Evolutionary conservation across 345 rosid species (phyloP).

Genomic region (Raphanus raphanistrum): DNA sequence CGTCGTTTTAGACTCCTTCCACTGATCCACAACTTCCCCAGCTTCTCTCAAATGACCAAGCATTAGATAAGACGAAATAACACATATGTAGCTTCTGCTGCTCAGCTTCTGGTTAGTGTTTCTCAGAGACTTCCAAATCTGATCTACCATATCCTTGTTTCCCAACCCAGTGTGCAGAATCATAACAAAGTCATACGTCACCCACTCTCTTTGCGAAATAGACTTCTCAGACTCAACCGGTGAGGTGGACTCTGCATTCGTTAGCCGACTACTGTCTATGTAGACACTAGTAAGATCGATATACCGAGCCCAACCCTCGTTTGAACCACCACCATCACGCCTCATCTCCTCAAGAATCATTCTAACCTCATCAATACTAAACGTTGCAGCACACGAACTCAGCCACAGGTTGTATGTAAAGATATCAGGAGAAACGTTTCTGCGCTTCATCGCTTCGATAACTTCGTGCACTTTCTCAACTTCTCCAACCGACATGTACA

Average conservation of each 20-base stretch:
- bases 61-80: constrained; percentile 72
- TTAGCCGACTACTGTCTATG: constrained; percentile 52
- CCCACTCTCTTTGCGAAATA: constrained; percentile 82
- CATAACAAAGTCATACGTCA: constrained; percentile 81
- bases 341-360: constrained; percentile 76
- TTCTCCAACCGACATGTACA: constrained; percentile 84
- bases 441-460: constrained; percentile 56
- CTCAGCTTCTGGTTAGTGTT: constrained; percentile 89
- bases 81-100: constrained; percentile 69
- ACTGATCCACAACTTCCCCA: constrained; percentile 68
- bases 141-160: constrained; percentile 73
- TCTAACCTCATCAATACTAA: constrained; percentile 55
- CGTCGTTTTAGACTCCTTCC: constrained; percentile 70
- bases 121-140: constrained; percentile 85
- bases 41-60: constrained; percentile 73
- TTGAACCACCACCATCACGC: constrained; percentile 39
- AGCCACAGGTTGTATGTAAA: constrained; percentile 88
- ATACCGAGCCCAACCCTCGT: constrained; percentile 65
- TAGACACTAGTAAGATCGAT: constrained; percentile 54
- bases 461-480: constrained; percentile 70
- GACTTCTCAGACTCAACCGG: constrained; percentile 64
- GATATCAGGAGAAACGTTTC: constrained; percentile 65
- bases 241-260: constrained; percentile 43
- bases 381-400: constrained; percentile 79
- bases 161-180: constrained; percentile 72